A percentile compares a stretch with the other conserved stretches of the same genome.
Conservation (phyloP, 345 rosid species). For the Gossypium turneri region DNA sequence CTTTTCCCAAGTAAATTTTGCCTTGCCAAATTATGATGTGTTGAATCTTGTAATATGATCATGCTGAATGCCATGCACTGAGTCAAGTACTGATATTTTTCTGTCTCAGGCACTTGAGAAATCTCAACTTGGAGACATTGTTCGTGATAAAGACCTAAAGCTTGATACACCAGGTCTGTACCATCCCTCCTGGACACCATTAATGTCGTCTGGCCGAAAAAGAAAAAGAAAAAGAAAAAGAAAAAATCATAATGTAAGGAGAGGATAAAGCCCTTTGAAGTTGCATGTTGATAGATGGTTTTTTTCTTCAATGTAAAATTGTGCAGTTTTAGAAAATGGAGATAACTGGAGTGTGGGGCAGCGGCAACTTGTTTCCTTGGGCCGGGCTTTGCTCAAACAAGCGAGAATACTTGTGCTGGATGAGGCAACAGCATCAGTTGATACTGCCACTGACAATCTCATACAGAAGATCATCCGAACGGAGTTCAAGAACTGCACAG, state of each 20-base stretch:
- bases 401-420: conserved; percentile 92
- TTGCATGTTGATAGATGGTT: conserved; percentile 10
- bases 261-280: not conserved
- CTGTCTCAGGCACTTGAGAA: conserved; percentile 80
- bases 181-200: conserved; percentile 5
- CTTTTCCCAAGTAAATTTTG: not conserved
- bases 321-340: conserved; percentile 86
- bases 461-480: conserved; percentile 92
- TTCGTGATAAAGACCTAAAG: conserved; percentile 78
- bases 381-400: conserved; percentile 91
- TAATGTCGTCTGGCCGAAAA: not conserved
- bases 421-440: conserved; percentile 99
- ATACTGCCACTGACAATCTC: conserved; percentile 95
- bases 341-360: conserved; percentile 99
- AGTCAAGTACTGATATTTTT: conserved; percentile 2
- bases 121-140: conserved; percentile 84
- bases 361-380: conserved; percentile 88
- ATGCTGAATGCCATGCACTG: not conserved
- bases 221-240: not conserved
- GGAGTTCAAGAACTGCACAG: conserved; percentile 88
- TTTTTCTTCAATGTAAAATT: conserved; percentile 17
- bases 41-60: conserved; percentile 1
- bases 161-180: conserved; percentile 82
- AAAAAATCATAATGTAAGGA: not conserved
- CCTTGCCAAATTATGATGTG: not conserved